phyloP scores from a whole-genome alignment of 768 basidiomycete genomes.

The Paxillus rubicundulus region DNA sequence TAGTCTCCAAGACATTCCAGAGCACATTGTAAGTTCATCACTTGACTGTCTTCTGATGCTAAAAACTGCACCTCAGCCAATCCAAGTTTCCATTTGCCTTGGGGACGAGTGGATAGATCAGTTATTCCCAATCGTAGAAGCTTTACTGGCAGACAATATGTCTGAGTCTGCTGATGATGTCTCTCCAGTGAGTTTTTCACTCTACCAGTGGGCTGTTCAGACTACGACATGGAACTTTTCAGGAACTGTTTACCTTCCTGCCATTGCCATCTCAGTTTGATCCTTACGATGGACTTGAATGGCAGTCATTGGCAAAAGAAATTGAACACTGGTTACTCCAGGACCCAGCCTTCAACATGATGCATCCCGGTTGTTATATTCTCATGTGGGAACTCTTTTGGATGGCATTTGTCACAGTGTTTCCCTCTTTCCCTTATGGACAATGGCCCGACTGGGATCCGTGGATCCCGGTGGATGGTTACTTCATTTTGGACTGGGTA shows the following conservation, averaged over 20 bases:
- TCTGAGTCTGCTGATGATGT: too few relatives aligned
- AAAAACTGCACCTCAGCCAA: too few relatives aligned
- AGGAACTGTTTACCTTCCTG: background rate
- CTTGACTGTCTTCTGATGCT: too few relatives aligned
- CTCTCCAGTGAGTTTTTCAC: too few relatives aligned
- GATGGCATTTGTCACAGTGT: slow-evolving; percentile 7
- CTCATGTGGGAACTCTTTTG: slow-evolving; percentile 6
- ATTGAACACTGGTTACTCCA: slow-evolving; percentile 1
- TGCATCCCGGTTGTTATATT: background rate
- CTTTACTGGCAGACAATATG: too few relatives aligned
- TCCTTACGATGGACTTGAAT: background rate
- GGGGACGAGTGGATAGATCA: too few relatives aligned
- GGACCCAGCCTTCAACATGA: background rate
- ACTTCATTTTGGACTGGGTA: slow-evolving; percentile 5
- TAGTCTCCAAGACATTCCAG: too few relatives aligned
- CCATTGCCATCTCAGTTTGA: background rate
- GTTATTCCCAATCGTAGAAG: too few relatives aligned
- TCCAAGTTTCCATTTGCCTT: too few relatives aligned
- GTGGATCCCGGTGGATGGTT: slow-evolving; percentile 1
- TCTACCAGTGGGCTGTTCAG: too few relatives aligned
- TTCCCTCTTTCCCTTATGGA: slow-evolving; percentile 6
- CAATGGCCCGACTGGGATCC: slow-evolving; percentile 7
- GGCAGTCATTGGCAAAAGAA: background rate
- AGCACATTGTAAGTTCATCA: too few relatives aligned
- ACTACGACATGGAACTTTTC: background rate